phyloP scores from a whole-genome alignment of 176 grass and related monocot genomes.

The Oryza officinalis region DNA sequence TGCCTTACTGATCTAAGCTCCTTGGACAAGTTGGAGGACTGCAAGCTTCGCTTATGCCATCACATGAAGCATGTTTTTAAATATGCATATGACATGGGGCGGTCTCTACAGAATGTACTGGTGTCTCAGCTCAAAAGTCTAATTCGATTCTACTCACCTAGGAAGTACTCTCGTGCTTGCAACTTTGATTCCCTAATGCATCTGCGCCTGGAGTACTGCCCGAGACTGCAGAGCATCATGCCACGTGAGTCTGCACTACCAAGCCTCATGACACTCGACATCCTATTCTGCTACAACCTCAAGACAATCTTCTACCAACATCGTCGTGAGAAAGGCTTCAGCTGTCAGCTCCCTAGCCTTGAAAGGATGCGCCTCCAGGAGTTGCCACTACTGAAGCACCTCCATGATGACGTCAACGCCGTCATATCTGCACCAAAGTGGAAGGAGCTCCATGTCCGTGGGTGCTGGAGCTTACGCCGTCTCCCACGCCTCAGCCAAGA shows the following conservation, averaged over 20 bases:
- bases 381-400: conserved; percentile 1
- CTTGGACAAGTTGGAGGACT: not conserved
- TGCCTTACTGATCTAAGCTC: fast-evolving
- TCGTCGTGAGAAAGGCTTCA: fast-evolving
- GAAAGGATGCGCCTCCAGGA: not conserved
- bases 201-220: conserved; percentile 29
- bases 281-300: conserved; percentile 31
- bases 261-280: not conserved
- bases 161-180: fast-evolving
- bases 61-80: not conserved
- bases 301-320: not conserved
- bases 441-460: conserved; percentile 7
- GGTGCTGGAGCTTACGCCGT: conserved; percentile 25
- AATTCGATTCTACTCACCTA: not conserved
- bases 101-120: not conserved
- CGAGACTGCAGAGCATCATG: not conserved
- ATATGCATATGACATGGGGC: too few relatives aligned
- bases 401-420: fast-evolving
- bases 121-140: not conserved
- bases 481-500: not conserved
- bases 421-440: not conserved
- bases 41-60: not conserved
- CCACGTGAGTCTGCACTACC: fast-evolving
- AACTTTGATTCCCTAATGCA: not conserved
- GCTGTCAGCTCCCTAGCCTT: not conserved